A percentile compares a stretch with the other conserved stretches of the same genome.
Evolutionary conservation across 78 protist species (phyloP).

Genomic region (Speleostelium caveatum): DNA sequence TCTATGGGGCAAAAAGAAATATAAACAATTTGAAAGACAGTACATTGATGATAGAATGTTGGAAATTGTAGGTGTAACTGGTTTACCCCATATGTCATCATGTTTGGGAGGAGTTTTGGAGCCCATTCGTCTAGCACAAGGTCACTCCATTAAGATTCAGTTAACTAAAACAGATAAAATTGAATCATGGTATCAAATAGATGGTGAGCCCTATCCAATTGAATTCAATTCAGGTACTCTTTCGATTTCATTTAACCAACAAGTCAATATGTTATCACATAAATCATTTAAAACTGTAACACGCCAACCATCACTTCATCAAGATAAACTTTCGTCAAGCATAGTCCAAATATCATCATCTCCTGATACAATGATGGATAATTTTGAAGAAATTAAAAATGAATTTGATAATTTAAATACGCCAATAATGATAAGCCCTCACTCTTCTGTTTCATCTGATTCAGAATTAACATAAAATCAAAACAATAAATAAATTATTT

Average conservation of each 20-base stretch:
- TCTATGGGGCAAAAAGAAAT: conserved; percentile 14
- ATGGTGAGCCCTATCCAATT: conserved; percentile 75
- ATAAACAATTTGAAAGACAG: conserved; percentile 7
- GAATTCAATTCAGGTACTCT: conserved; percentile 14
- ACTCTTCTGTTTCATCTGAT: too few relatives aligned
- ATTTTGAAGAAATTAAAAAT: too few relatives aligned
- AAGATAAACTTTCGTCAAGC: too few relatives aligned
- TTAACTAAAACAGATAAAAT: not conserved
- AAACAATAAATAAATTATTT: too few relatives aligned
- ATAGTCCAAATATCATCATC: too few relatives aligned
- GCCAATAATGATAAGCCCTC: too few relatives aligned
- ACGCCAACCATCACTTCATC: too few relatives aligned
- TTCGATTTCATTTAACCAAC: conserved; percentile 10
- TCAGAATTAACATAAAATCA: too few relatives aligned
- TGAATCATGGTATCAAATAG: conserved; percentile 37
- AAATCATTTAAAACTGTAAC: conserved; percentile 6
- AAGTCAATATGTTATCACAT: conserved; percentile 36
- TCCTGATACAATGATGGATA: too few relatives aligned
- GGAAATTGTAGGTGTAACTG: conserved; percentile 75
- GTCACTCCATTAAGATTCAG: conserved; percentile 7
- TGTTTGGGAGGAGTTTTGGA: conserved; percentile 5
- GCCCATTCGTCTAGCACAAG: conserved; percentile 72
- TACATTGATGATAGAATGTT: conserved; percentile 52
- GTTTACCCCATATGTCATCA: conserved; percentile 47
- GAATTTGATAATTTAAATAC: too few relatives aligned